These are phyloP conservation scores for Sarcodon aspratus DNA, from an alignment of 768 basidiomycete species.

Conservation along the genomic window DNA sequence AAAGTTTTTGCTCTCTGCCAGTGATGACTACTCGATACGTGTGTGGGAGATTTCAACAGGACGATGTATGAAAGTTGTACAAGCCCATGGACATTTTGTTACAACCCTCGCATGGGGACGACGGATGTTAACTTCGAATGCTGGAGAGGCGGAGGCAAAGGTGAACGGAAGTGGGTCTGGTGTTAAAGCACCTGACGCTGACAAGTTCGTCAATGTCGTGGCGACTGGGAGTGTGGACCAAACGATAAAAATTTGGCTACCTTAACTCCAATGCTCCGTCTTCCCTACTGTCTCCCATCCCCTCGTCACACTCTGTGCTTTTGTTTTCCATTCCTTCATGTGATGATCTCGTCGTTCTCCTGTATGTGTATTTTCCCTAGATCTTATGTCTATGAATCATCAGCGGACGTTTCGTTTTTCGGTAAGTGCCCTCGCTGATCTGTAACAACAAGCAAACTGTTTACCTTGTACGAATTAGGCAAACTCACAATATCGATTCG, in stretches of 20 bases:
- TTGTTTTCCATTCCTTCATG: neutral
- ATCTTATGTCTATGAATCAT: no score
- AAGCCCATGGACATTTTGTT: constrained; percentile 82
- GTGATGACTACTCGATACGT: constrained; percentile 86
- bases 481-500: no score
- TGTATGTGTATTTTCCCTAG: no score
- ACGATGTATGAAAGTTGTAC: constrained; percentile 75
- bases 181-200: constrained; percentile 24
- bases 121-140: constrained; percentile 23
- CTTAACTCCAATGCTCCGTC: constrained; percentile 20
- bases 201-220: constrained; percentile 59
- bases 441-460: no score
- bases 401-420: no score
- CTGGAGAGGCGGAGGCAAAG: constrained; percentile 24
- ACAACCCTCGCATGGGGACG: constrained; percentile 76
- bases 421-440: no score
- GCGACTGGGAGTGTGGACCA: constrained; percentile 63
- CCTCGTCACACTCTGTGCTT: neutral
- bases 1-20: constrained; percentile 82
- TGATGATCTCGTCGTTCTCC: neutral
- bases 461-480: no score
- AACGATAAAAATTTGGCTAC: constrained; percentile 54
- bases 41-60: constrained; percentile 86
- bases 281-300: neutral
- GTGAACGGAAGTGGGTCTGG: constrained; percentile 19